A percentile compares a stretch with the other conserved stretches of the same genome.
Conservation (phyloP, 2,329 filamentous ascomycete species). For the Exophiala phaeomuriformis region DNA sequence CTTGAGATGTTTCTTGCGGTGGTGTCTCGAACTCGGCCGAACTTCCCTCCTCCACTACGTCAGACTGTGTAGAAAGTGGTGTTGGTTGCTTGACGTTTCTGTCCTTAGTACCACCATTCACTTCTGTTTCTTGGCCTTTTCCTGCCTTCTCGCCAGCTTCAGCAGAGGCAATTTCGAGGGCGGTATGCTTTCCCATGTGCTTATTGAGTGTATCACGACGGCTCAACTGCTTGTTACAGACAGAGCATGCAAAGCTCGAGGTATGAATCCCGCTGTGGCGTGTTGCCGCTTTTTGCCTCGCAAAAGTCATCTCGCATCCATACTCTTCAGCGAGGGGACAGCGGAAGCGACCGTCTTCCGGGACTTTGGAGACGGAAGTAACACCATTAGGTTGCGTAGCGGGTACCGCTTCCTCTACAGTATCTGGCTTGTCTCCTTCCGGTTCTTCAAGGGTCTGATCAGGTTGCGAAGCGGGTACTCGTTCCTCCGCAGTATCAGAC, state of each 20-base stretch:
- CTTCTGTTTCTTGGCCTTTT: not conserved
- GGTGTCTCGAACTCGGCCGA: slow-evolving; percentile 4
- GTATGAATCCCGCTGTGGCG: slow-evolving; percentile 20
- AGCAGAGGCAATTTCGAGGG: slow-evolving; percentile 5
- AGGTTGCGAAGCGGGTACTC: too few species aligned
- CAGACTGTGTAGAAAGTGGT: not conserved
- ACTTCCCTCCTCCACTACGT: slow-evolving; percentile 2
- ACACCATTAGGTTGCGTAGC: not conserved
- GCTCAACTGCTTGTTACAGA: slow-evolving; percentile 17
- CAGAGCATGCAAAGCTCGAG: slow-evolving; percentile 10
- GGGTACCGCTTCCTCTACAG: not conserved
- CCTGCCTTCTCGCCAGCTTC: slow-evolving; percentile 3
- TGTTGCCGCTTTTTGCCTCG: slow-evolving; percentile 8
- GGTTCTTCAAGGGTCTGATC: too few species aligned
- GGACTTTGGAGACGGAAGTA: not conserved
- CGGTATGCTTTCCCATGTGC: slow-evolving; percentile 16
- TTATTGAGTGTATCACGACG: slow-evolving; percentile 11
- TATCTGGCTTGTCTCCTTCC: too few species aligned
- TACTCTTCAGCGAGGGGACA: slow-evolving; percentile 17
- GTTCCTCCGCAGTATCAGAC: too few species aligned
- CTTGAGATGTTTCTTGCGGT: not conserved
- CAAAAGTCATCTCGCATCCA: slow-evolving; percentile 19
- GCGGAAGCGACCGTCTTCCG: slow-evolving; percentile 9
- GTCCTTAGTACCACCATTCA: not conserved
- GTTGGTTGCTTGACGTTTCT: not conserved